These are phyloP conservation scores for Picea sitchensis DNA, from an alignment of 75 land plant species.

Conservation along the genomic window DNA sequence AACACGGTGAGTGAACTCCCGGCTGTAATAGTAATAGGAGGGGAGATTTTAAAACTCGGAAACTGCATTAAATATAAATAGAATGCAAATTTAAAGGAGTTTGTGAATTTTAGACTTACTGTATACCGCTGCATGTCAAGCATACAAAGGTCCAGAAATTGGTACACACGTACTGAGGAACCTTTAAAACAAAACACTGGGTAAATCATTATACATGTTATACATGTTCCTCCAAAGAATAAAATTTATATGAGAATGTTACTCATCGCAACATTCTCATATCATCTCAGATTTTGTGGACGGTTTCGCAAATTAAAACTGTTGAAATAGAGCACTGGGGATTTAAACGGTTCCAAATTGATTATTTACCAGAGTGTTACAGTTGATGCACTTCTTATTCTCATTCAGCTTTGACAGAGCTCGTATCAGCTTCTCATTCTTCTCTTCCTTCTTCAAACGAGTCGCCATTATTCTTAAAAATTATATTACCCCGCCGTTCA, in stretches of 20 bases:
- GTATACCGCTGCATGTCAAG: conserved; percentile 26
- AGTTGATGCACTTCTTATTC: conserved; percentile 14
- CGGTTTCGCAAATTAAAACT: no score
- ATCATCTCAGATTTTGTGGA: no score
- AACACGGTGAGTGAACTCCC: conserved; percentile 43
- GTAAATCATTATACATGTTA: no score
- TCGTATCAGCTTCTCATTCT: conserved; percentile 18
- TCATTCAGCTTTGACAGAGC: conserved; percentile 13
- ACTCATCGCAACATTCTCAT: no score
- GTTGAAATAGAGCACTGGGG: no score
- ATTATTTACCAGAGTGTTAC: conserved; percentile 7
- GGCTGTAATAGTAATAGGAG: conserved; percentile 17
- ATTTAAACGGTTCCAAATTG: no score
- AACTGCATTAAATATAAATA: no score
- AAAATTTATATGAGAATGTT: no score
- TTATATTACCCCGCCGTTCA: no score
- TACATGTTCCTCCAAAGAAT: no score
- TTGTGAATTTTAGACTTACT: conserved; percentile 10
- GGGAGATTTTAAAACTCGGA: no score
- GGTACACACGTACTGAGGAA: conserved; percentile 29
- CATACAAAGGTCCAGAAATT: conserved; percentile 32
- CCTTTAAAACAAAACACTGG: conserved; percentile 9
- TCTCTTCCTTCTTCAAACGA: conserved; percentile 8
- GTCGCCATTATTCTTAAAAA: conserved; percentile 1
- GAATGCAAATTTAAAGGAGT: no score